Percentiles rank a stretch among this genome's conserved stretches.
These are phyloP conservation scores for Fonsecaea nubica DNA, from an alignment of 2,329 filamentous ascomycete species.

Conservation along the genomic window DNA sequence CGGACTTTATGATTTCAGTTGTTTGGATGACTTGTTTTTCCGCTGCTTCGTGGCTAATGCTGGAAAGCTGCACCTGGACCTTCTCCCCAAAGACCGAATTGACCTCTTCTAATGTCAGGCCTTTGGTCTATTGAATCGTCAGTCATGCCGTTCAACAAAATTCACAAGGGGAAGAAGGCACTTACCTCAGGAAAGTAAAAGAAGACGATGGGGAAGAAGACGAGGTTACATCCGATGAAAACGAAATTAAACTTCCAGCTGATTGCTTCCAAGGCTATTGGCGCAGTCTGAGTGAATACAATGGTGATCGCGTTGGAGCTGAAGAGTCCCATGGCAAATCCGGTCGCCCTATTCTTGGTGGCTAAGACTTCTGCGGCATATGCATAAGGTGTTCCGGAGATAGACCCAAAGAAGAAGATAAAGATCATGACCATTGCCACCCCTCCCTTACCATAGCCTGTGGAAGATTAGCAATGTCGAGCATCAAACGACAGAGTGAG, in stretches of 20 bases:
- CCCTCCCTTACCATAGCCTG: conserved; percentile 4
- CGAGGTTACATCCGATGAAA: background rate
- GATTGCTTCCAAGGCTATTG: conserved; percentile 1
- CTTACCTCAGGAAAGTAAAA: conserved; percentile 9
- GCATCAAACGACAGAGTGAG: no score
- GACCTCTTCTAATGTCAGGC: no score
- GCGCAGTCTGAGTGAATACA: conserved; percentile 7
- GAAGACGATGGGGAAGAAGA: conserved; percentile 4
- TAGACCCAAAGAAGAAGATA: conserved; percentile 2
- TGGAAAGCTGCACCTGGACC: background rate
- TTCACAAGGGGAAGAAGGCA: no score
- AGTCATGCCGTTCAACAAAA: no score
- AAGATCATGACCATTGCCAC: conserved; percentile 6
- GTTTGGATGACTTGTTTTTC: no score
- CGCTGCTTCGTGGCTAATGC: no score
- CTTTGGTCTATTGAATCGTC: no score
- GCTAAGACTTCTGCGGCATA: conserved; percentile 3
- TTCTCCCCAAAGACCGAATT: background rate
- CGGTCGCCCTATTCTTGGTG: conserved; percentile 2
- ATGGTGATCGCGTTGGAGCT: conserved; percentile 1
- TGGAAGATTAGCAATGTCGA: background rate
- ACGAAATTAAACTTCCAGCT: conserved; percentile 6
- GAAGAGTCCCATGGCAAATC: conserved; percentile 1
- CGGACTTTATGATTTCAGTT: no score
- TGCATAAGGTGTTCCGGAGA: background rate